A percentile compares a stretch with the other conserved stretches of the same genome.
phyloP scores from a whole-genome alignment of 1,284 basidiomycete genomes.

The Somion occarium region DNA sequence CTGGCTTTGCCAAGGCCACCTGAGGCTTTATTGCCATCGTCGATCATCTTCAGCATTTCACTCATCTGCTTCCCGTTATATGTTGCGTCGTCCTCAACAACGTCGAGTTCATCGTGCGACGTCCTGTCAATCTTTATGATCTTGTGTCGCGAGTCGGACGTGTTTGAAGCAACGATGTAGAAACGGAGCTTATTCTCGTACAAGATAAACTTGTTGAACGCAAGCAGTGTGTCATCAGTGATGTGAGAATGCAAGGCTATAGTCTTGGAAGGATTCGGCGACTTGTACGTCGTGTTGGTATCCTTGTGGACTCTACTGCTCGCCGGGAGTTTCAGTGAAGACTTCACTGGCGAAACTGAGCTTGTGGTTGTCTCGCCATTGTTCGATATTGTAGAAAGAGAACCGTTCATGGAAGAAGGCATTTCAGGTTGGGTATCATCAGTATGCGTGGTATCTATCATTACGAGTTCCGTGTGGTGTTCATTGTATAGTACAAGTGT shows the following conservation, averaged over 20 bases:
- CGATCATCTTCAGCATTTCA: constrained; percentile 88
- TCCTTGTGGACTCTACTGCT: too few relatives aligned
- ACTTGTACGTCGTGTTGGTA: background rate
- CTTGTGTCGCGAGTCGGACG: constrained; percentile 78
- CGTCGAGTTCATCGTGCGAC: constrained; percentile 63
- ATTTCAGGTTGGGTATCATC: background rate
- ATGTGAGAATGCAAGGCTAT: background rate
- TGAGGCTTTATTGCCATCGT: constrained; percentile 86
- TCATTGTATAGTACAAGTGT: background rate
- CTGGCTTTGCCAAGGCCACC: constrained; percentile 85
- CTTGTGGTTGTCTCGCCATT: background rate
- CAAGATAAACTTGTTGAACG: constrained; percentile 85
- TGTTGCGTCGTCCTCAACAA: constrained; percentile 83
- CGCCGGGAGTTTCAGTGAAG: background rate
- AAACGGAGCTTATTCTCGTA: constrained; percentile 88
- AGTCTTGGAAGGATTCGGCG: background rate
- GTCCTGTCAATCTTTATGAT: constrained; percentile 92
- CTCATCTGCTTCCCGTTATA: constrained; percentile 90
- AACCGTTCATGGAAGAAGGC: background rate
- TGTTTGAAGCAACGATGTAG: constrained; percentile 85
- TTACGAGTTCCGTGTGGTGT: background rate
- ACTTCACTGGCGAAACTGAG: background rate
- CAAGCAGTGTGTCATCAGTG: constrained; percentile 13
- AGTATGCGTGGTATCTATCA: background rate
- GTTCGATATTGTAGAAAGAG: background rate